phyloP scores from a whole-genome alignment of 441 rosid species.

The Isatis lusitanica region DNA sequence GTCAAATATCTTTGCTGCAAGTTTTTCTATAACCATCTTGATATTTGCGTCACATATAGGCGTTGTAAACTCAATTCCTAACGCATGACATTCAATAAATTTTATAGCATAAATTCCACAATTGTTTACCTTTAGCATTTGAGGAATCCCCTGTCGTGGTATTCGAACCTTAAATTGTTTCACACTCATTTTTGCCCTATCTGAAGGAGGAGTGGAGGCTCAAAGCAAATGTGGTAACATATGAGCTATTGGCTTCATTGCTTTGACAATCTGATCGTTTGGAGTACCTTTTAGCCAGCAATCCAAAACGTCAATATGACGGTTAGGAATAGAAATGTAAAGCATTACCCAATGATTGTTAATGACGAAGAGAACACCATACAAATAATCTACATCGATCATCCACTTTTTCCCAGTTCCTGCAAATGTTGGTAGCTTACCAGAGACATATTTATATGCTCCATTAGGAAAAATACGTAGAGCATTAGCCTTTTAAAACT shows the following conservation, averaged over 20 bases:
- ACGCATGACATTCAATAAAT: not conserved
- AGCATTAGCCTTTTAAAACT: not conserved
- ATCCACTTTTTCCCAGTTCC: not conserved
- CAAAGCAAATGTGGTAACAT: not conserved
- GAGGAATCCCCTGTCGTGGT: not conserved
- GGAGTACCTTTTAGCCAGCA: not conserved
- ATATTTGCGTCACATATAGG: not conserved
- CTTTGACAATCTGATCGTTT: not conserved
- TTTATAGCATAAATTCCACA: not conserved
- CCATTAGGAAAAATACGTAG: not conserved
- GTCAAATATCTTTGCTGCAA: not conserved
- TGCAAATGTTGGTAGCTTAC: not conserved
- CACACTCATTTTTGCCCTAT: not conserved
- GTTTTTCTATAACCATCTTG: not conserved
- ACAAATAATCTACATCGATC: not conserved
- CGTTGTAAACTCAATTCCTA: not conserved
- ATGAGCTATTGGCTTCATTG: not conserved
- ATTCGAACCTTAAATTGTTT: not conserved
- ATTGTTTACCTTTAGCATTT: not conserved
- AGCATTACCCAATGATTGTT: not conserved
- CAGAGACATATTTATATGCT: not conserved
- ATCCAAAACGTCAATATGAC: not conserved
- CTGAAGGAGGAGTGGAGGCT: not conserved
- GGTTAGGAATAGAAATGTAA: not conserved
- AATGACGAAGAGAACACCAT: not conserved